Evolutionary conservation across 371 early-diverging fungal genomes (phyloP), one percentile per base, ranked within the genome.

Genomic region (Chytridium lagenaria): DNA sequence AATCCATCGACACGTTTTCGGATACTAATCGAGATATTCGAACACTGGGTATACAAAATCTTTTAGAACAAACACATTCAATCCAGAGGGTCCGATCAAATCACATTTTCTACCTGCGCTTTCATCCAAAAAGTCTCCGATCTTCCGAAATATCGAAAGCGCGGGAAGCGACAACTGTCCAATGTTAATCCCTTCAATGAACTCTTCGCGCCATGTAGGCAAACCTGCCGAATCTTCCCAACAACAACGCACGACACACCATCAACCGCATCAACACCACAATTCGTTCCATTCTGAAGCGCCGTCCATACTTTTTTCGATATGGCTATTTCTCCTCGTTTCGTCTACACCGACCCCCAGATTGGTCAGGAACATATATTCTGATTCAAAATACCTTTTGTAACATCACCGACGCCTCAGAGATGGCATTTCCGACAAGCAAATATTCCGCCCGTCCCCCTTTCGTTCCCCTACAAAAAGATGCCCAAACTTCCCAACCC

Each of bases 11-110:
- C 5, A 26, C 5, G 55, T 52, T 52, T 23, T 52, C 55, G n/a
- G 5, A 5, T 5, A 26, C 55, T 26, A 52, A 5, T 15, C 55
- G n/a, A 52, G 55, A 61, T 61, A 61, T 36, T 12, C 31, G 61
- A 61, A 61, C 26, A 52, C 55, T 52, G 44, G 44, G 44, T 44
- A 44, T 30, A n/a, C n/a, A n/a, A n/a, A n/a, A n/a, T n/a, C n/a
- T n/a, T n/a, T n/a, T n/a, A n/a, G n/a, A n/a, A n/a, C n/a, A n/a
- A n/a, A n/a, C n/a, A n/a, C n/a, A n/a, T n/a, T n/a, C n/a, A n/a
- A n/a, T n/a, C n/a, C n/a, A n/a, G n/a, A n/a, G n/a, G n/a, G n/a
- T n/a, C n/a, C n/a, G n/a, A n/a, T n/a, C n/a, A n/a, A n/a, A n/a
- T n/a, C n/a, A n/a, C n/a, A n/a, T n/a, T n/a, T n/a, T n/a, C 7